These are phyloP conservation scores for Lactifluus hygrophoroides DNA, from an alignment of 768 basidiomycete species.

Conservation along the genomic window DNA sequence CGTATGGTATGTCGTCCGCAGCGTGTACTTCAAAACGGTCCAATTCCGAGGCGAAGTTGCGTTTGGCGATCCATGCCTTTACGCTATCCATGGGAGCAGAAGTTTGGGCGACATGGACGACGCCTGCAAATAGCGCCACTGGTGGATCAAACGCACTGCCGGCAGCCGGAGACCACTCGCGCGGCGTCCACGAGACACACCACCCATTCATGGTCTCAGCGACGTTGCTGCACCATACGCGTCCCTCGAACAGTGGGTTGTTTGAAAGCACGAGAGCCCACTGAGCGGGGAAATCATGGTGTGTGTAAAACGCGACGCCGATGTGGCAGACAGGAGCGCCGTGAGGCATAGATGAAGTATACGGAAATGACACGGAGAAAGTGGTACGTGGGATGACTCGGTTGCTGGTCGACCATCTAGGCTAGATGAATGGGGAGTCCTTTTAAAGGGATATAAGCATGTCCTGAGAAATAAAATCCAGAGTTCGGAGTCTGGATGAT, in stretches of 20 bases:
- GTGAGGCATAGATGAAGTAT: background rate
- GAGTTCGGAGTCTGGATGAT: too few relatives aligned
- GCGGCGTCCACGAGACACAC: background rate
- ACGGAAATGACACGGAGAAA: background rate
- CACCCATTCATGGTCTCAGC: conserved; percentile 6
- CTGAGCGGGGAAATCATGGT: background rate
- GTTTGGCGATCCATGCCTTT: background rate
- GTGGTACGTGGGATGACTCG: background rate
- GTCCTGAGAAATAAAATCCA: background rate
- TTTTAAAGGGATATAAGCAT: too few relatives aligned
- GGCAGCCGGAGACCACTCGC: background rate
- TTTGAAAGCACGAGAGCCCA: conserved; percentile 4
- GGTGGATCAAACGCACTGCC: background rate
- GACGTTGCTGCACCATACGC: conserved; percentile 1
- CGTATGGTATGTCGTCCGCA: background rate
- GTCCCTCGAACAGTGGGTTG: background rate
- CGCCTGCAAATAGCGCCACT: background rate
- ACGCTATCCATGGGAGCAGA: background rate
- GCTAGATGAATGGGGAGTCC: too few relatives aligned
- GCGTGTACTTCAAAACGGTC: background rate
- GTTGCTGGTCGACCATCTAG: too few relatives aligned
- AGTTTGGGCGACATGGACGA: background rate
- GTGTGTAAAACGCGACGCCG: background rate
- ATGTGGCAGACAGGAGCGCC: background rate
- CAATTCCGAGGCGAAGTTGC: conserved; percentile 6